phyloP scores from a whole-genome alignment of 768 basidiomycete species.

The Lepiota subincarnata region DNA sequence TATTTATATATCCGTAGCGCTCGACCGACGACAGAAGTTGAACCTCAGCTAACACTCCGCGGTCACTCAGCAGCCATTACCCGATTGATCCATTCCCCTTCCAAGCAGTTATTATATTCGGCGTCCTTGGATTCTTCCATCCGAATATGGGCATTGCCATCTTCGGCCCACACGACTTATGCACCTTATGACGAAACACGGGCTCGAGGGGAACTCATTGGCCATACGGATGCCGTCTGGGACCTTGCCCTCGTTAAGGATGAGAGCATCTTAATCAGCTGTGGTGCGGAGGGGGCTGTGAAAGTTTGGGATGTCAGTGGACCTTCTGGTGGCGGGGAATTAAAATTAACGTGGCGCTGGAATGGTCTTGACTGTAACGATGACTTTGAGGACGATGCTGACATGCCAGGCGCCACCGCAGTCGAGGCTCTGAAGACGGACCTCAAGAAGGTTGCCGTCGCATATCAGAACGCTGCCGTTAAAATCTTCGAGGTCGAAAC shows the following conservation, averaged over 20 bases:
- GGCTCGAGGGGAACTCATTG: constrained; percentile 75
- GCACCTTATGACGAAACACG: constrained; percentile 83
- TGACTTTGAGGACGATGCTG: constrained; percentile 45
- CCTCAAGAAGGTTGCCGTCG: constrained; percentile 84
- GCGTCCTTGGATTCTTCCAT: constrained; percentile 93
- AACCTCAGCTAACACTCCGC: constrained; percentile 89
- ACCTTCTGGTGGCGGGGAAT: constrained; percentile 56
- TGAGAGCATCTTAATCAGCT: constrained; percentile 81
- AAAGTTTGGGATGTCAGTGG: constrained; percentile 91
- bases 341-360: constrained; percentile 80
- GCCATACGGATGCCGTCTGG: constrained; percentile 97
- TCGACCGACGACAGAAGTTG: constrained; percentile 78
- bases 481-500: constrained; percentile 90
- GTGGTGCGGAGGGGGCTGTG: constrained; percentile 86
- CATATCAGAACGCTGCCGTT: constrained; percentile 83
- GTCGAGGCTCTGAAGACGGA: constrained; percentile 82
- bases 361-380: constrained; percentile 53
- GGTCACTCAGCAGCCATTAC: constrained; percentile 93
- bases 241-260: constrained; percentile 84
- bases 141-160: constrained; percentile 83
- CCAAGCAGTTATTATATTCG: constrained; percentile 78
- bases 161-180: constrained; percentile 79
- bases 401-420: constrained; percentile 71
- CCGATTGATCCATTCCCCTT: constrained; percentile 73
- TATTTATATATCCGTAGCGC: constrained; percentile 36